Evolutionary conservation across 2,329 filamentous ascomycete genomes (phyloP), one percentile per base, ranked within the genome.

Genomic region (Pseudogymnoascus sp.): DNA sequence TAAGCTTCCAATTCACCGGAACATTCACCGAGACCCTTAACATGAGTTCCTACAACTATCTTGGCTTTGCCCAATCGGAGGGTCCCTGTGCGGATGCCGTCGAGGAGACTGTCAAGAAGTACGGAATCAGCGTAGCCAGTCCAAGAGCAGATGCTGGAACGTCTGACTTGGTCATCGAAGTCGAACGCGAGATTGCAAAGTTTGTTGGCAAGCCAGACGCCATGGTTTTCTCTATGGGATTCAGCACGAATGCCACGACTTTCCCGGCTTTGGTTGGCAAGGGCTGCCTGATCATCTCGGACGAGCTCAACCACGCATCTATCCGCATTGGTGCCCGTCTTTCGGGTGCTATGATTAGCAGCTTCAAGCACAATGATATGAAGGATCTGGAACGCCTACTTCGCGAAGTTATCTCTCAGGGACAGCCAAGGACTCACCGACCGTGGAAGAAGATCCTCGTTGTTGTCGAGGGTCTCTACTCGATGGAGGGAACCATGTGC

Each of bases 371-470:
- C 81, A 99, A 99, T 74, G 90, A 97, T 75, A 95, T 97, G 88
- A 78, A 76, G 29, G 88, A 95, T 69, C 81, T 99, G 15, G 94
- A 99, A 77, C 84, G 84, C 64, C 86, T 89, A 69, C 84, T 99
- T 5, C 89, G 94, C 42, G 92, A 97, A 73, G 89, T 87, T 67
- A 97, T 99, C 72, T 92, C 93, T 12, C 93, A 97, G 77, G 94
- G 94, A 48, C 94, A 99, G 74, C 94, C 94, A 61, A 89, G 94
- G 67, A 99, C 93, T n/a, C 94, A 99, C 76, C 89, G 94, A 31
- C 94, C 94, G 1, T 99, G 94, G 94, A 97, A 96, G 82, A 99
- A 97, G 85, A 97, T 99, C 64, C 76, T 99, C 60, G 90, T 99
- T 48, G 92, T 93, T 38, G 91, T 99, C 38, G 94, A 99, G 75